A percentile compares a stretch with the other conserved stretches of the same genome.
phyloP scores from a whole-genome alignment of 2,329 filamentous ascomycete species.

The Plectosphaerella plurivora region DNA sequence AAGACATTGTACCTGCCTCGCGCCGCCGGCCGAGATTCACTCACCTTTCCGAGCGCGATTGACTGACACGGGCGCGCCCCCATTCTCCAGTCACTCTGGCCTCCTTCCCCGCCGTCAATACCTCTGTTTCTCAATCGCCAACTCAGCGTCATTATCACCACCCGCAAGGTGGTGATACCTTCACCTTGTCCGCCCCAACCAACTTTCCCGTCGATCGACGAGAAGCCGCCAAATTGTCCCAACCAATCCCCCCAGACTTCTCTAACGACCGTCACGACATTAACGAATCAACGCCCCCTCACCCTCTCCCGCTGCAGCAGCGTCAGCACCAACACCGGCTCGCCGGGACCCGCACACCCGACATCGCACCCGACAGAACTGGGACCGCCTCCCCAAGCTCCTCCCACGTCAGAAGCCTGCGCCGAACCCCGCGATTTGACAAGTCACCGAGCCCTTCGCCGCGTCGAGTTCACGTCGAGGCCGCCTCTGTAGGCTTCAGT shows the following conservation, averaged over 20 bases:
- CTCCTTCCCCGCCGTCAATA: neutral
- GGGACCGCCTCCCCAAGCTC: slow-evolving; percentile 38
- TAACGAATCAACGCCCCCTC: slow-evolving; percentile 39
- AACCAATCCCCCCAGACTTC: slow-evolving; percentile 29
- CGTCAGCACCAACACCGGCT: slow-evolving; percentile 31
- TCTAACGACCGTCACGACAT: slow-evolving; percentile 52
- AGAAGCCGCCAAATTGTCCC: slow-evolving; percentile 41
- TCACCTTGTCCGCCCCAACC: slow-evolving; percentile 44
- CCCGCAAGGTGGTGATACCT: slow-evolving; percentile 35
- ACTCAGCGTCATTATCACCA: slow-evolving; percentile 10
- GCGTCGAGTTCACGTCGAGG: slow-evolving; percentile 38
- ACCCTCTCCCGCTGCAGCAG: slow-evolving; percentile 31
- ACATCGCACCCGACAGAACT: slow-evolving; percentile 31
- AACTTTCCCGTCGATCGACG: slow-evolving; percentile 26
- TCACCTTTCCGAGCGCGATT: neutral
- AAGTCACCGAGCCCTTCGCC: slow-evolving; percentile 29
- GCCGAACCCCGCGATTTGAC: slow-evolving; percentile 48
- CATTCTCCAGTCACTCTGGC: neutral
- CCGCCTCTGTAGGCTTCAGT: slow-evolving; percentile 43
- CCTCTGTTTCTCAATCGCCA: neutral
- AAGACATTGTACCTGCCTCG: neutral
- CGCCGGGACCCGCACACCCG: slow-evolving; percentile 25
- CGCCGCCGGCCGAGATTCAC: neutral
- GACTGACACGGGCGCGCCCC: too few species aligned
- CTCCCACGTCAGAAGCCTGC: slow-evolving; percentile 41